Evolutionary conservation across 2,329 filamentous ascomycete genomes (phyloP).

Genomic region (Harringtonia aguacate): DNA sequence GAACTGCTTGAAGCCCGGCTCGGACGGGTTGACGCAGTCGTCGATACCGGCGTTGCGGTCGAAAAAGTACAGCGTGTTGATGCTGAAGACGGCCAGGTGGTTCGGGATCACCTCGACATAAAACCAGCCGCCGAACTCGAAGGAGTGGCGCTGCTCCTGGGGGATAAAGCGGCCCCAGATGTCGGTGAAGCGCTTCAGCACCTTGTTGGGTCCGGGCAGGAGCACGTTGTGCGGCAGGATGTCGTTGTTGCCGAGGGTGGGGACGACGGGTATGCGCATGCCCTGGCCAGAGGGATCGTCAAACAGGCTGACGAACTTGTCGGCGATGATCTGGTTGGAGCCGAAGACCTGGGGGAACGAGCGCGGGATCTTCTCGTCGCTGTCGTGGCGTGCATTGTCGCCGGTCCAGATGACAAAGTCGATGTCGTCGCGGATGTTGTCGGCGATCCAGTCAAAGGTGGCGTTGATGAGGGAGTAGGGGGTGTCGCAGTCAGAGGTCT

Average conservation of each 20-base stretch:
- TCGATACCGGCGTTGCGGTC: slow-evolving; percentile 88
- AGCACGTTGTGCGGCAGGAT: slow-evolving; percentile 96
- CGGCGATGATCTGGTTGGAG: slow-evolving; percentile 64
- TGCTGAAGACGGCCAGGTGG: slow-evolving; percentile 77
- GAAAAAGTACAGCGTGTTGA: slow-evolving; percentile 97
- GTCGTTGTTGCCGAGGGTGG: slow-evolving; percentile 94
- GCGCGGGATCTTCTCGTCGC: slow-evolving; percentile 70
- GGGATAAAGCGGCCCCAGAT: slow-evolving; percentile 86
- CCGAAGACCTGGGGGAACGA: slow-evolving; percentile 63
- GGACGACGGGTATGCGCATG: slow-evolving; percentile 69
- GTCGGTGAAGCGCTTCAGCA: slow-evolving; percentile 65
- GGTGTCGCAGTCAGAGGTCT: slow-evolving; percentile 81
- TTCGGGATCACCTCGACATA: slow-evolving; percentile 83
- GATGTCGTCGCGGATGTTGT: slow-evolving; percentile 64
- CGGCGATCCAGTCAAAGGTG: slow-evolving; percentile 80
- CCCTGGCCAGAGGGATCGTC: slow-evolving; percentile 42
- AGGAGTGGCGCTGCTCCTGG: slow-evolving; percentile 82
- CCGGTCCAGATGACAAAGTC: slow-evolving; percentile 94
- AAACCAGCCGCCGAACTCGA: slow-evolving; percentile 91
- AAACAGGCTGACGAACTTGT: slow-evolving; percentile 69
- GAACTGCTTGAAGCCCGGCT: slow-evolving; percentile 90
- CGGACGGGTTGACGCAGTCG: slow-evolving; percentile 65
- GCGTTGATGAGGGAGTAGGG: slow-evolving; percentile 72
- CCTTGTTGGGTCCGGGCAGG: slow-evolving; percentile 71
- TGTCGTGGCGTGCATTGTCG: slow-evolving; percentile 82